phyloP scores from a whole-genome alignment of 129 eudicot species.

The Deinandra increscens region DNA sequence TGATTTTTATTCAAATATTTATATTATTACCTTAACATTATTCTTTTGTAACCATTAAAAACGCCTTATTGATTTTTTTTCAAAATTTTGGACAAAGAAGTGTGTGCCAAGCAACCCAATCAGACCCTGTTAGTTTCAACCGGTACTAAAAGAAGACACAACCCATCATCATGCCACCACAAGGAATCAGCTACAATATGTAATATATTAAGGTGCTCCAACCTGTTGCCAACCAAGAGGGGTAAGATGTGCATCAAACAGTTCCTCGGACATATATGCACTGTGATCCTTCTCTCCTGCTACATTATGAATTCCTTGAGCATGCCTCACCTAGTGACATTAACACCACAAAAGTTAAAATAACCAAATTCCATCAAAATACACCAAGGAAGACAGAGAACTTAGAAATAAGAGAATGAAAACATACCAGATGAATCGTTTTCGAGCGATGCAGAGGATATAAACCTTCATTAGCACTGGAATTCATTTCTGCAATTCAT shows the following conservation, averaged over 20 bases:
- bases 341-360: background rate
- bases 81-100: background rate
- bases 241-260: slow-evolving; percentile 83
- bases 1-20: background rate
- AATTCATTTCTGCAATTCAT: slow-evolving; percentile 51
- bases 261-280: slow-evolving; percentile 64
- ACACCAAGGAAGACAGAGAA: background rate
- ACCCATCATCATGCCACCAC: background rate
- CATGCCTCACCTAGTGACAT: slow-evolving; percentile 81
- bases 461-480: slow-evolving; percentile 46
- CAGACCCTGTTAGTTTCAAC: background rate
- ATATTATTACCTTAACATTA: background rate
- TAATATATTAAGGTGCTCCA: background rate
- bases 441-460: slow-evolving; percentile 74
- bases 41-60: background rate
- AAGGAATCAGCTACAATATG: background rate
- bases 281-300: slow-evolving; percentile 76
- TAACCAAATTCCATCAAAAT: slow-evolving; percentile 14
- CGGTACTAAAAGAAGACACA: background rate
- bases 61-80: background rate
- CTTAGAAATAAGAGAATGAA: background rate
- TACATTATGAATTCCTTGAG: slow-evolving; percentile 96
- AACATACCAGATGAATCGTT: slow-evolving; percentile 78
- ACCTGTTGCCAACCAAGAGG: slow-evolving; percentile 99
- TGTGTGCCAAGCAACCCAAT: background rate